Percentiles rank a stretch among this genome's conserved stretches.
Evolutionary conservation across 768 basidiomycete species (phyloP).

Genomic region (Mycena leptocephala): DNA sequence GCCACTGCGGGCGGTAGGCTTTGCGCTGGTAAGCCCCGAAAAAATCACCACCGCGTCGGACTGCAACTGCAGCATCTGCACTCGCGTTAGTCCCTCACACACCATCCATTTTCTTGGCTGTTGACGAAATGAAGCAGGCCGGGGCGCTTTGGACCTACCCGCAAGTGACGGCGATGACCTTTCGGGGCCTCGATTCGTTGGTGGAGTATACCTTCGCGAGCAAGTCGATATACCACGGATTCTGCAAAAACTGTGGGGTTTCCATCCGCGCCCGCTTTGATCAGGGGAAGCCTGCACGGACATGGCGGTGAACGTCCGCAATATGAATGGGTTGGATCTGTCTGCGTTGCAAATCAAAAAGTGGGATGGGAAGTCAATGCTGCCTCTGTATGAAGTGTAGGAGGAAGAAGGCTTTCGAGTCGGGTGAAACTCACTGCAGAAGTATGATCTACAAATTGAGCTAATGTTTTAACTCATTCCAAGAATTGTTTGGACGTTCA

Average conservation of each 20-base stretch:
- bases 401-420: too few relatives aligned
- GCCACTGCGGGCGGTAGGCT: conserved; percentile 33
- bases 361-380: background rate
- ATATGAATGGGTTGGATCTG: conserved; percentile 16
- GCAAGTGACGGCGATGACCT: background rate
- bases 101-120: too few relatives aligned
- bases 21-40: background rate
- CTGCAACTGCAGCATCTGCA: conserved; percentile 34
- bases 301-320: conserved; percentile 22
- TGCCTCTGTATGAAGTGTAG: background rate
- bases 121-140: background rate
- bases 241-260: conserved; percentile 16
- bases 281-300: background rate
- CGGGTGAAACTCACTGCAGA: too few relatives aligned
- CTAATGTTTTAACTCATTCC: too few relatives aligned
- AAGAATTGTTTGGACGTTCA: too few relatives aligned
- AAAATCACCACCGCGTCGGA: background rate
- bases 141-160: conserved; percentile 21
- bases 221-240: background rate
- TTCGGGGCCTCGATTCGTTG: background rate
- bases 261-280: background rate
- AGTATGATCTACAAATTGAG: too few relatives aligned
- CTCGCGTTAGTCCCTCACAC: background rate
- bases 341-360: background rate
- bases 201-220: conserved; percentile 11